Evolutionary conservation across 495 filamentous ascomycete genomes (phyloP).

Genomic region (Neurospora sp.): DNA sequence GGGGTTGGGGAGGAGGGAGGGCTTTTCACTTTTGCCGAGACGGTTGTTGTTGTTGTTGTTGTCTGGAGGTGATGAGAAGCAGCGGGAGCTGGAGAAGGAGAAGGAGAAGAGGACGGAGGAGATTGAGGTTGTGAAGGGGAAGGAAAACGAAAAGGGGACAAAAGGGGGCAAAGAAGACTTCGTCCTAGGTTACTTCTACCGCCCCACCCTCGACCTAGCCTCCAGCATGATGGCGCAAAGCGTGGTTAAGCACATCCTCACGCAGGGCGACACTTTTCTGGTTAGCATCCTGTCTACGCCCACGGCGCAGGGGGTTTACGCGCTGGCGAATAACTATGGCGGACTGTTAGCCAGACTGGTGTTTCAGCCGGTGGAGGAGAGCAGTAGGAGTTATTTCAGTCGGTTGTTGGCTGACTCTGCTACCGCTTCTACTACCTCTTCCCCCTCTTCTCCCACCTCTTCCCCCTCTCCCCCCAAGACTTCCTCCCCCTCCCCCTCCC

Average conservation of each 20-base stretch:
- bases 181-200: conserved; percentile 53
- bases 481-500: not conserved
- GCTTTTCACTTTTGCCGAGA: conserved; percentile 47
- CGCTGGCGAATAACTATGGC: conserved; percentile 89
- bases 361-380: conserved; percentile 93
- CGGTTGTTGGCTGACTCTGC: conserved; percentile 44
- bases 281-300: conserved; percentile 66
- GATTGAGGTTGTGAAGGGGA: not conserved
- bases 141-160: too few relatives aligned
- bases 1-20: conserved; percentile 30
- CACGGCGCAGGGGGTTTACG: conserved; percentile 83
- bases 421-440: not conserved
- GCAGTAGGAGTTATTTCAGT: conserved; percentile 75
- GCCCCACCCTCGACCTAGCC: conserved; percentile 55
- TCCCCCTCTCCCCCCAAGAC: not conserved
- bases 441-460: not conserved
- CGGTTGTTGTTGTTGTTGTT: not conserved
- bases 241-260: conserved; percentile 80
- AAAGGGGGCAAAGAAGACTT: conserved; percentile 28
- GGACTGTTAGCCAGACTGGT: conserved; percentile 79
- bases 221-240: conserved; percentile 77
- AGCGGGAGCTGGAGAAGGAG: not conserved
- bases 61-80: conserved; percentile 5
- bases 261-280: conserved; percentile 86
- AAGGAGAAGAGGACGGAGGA: not conserved